Evolutionary conservation across 2,329 filamentous ascomycete species (phyloP).

Genomic region (Stagonosporopsis chrysanthemi): DNA sequence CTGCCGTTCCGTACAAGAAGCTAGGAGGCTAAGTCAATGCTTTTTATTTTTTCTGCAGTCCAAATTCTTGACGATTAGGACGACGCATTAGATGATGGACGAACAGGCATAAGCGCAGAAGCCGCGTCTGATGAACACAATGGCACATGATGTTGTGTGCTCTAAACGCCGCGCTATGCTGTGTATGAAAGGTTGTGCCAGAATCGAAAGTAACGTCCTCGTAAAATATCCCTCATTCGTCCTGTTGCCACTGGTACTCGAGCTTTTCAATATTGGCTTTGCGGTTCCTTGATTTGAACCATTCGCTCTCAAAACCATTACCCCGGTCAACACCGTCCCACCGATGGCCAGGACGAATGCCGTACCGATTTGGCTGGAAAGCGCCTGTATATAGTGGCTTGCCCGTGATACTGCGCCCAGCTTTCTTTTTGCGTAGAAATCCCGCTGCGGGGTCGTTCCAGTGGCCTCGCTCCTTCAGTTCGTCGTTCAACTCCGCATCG

Average conservation of each 20-base stretch:
- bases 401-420: slow-evolving; percentile 56
- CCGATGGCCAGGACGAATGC: slow-evolving; percentile 87
- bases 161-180: slow-evolving; percentile 22
- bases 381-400: slow-evolving; percentile 79
- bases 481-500: slow-evolving; percentile 84
- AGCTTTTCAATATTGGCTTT: slow-evolving; percentile 78
- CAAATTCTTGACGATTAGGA: neutral
- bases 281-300: slow-evolving; percentile 87
- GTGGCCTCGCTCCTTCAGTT: slow-evolving; percentile 75
- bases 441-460: slow-evolving; percentile 95
- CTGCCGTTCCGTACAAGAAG: neutral
- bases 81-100: neutral
- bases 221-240: slow-evolving; percentile 64
- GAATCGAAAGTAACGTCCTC: neutral
- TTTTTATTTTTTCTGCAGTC: neutral
- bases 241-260: slow-evolving; percentile 96
- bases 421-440: slow-evolving; percentile 69
- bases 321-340: slow-evolving; percentile 97
- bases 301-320: slow-evolving; percentile 92
- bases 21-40: neutral
- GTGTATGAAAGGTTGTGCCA: neutral
- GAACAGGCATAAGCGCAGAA: neutral
- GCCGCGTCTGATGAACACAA: neutral
- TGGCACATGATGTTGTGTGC: neutral
- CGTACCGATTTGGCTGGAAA: slow-evolving; percentile 89